Evolutionary conservation across 1,139 yeast genomes (phyloP), one percentile per base, ranked within the genome.

Genomic region (Protomyces pachydermus): DNA sequence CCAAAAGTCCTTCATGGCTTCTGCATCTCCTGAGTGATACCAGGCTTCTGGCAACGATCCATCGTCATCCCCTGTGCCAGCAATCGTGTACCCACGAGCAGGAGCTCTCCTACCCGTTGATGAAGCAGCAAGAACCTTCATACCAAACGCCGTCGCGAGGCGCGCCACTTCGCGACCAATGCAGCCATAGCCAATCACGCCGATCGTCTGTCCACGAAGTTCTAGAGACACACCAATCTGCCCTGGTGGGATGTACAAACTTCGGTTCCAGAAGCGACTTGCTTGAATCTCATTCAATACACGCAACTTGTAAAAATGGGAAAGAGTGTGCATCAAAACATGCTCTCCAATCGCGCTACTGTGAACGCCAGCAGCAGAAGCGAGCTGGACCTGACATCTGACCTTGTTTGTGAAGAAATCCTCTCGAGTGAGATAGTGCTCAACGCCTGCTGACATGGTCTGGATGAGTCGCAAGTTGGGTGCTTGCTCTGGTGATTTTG

Each of bases 81-180:
- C 69, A 12, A 68, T 67, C 18, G 70, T 69, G 51, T 65, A 56
- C 18, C 68, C 69, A 23, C 48, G 54, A 10, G 66, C 68, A 3
- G 70, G 65, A 74, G 87, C 87, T 81, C 95, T 95, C 73, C 87
- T 79, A 23, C 93, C 80, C 91, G 88, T 87, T 73, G 88, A 87
- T 81, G 87, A 86, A 73, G 86, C 87, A 75, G 88, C 88, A 67
- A 87, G 78, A 61, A 88, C 91, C 69, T 86, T 85, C 91, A 88
- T 84, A 80, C 96, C 96, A 82, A 88, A 82, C 52, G 95, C 83
- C 79, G 88, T 95, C 56, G 95, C 95, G 70, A 88, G 79, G 28
- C 88, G 95, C n/a, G 93, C 87, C 73, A 88, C 84, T 77, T 88
- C 95, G 54, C 95, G 80, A 71, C 96, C 96, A 77, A 88, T 88